Base-by-base conservation (phyloP, 2,329 filamentous ascomycete species). In the Mycosphaerella arachidis region DNA sequence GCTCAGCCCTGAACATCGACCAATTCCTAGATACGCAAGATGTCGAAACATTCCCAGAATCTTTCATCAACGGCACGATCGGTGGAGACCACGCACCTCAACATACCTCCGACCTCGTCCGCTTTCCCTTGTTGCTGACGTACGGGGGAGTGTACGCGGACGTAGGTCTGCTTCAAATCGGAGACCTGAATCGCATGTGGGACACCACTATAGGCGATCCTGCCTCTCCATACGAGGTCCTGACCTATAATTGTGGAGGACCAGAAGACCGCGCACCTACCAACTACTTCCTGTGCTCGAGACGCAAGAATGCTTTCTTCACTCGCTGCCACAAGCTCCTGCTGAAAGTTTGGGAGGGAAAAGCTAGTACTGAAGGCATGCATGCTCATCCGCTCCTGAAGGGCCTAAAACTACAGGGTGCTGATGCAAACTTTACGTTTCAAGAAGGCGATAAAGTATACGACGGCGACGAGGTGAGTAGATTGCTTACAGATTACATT, bases 111-210 rank as follows among this genome's bases (percentile, higher is more conserved):
- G 84, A 86, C 60, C 78, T 86, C 1, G 80, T 86, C 3, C 79
- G 83, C 0, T 84, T 76, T 65, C 83, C 84, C 2, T 72, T 85
- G 12, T 70, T 86, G n/a, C 74, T 84, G 10, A 77, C 72, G 57
- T 82, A 85, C 63, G 83, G 84, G 51, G 84, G 83, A 30, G 76
- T 85, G 0, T 86, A 85, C 65, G 78, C 81, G 0, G 83, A 86
- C 63, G 82, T 82, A 0, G 83, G 83, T 0, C 68, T 84, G 62
- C 75, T 85, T 61, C 80, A 82, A 59, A 84, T 86, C 60, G 82
- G 83, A 6, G 81, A 85, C 70, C 63, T 86, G 2, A 78, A 86
- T 66, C 67, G 73, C 4, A 68, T 85, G 9, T 86, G 83, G 82
- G 73, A 73, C 52, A 64, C 75, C 53, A 82, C 79, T 0, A 70